Percentiles rank a stretch among this genome's conserved stretches.
Evolutionary conservation across 257 asterid species (phyloP).

Genomic region (Nicotiana knightiana): DNA sequence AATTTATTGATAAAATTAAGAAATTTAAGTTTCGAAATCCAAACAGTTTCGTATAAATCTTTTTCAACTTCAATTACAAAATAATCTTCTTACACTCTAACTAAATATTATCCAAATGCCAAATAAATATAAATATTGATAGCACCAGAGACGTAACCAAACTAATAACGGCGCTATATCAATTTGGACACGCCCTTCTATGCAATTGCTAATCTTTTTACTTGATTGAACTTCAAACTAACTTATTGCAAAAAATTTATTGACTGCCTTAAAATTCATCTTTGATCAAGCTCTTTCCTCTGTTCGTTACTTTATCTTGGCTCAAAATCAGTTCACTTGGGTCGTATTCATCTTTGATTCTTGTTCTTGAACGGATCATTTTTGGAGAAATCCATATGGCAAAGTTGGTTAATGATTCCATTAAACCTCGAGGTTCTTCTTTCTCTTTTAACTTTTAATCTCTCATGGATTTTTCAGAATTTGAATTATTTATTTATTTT

Average conservation of each 20-base stretch:
- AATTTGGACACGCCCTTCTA: not conserved
- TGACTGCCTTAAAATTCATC: not conserved
- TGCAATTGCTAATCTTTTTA: not conserved
- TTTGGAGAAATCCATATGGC: constrained; percentile 36
- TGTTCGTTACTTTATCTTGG: not conserved
- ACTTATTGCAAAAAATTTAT: not conserved
- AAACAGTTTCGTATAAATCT: no score
- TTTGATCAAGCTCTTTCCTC: not conserved
- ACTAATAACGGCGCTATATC: not conserved
- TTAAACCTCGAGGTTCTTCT: constrained; percentile 48
- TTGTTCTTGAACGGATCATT: not conserved
- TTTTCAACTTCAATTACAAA: no score
- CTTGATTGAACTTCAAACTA: not conserved
- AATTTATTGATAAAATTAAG: no score
- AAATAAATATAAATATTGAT: no score
- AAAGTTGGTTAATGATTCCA: constrained; percentile 34
- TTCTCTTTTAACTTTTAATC: not conserved
- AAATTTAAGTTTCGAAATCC: no score
- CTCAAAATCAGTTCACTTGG: not conserved
- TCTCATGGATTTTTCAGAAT: not conserved
- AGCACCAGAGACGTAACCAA: not conserved
- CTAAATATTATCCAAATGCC: not conserved
- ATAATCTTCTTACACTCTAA: no score
- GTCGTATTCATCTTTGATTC: not conserved
- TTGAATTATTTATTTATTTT: not conserved